Percentiles rank a stretch among this genome's conserved stretches.
Evolutionary conservation across 768 basidiomycete genomes (phyloP).

Genomic region (Guyanaporus albipodus): DNA sequence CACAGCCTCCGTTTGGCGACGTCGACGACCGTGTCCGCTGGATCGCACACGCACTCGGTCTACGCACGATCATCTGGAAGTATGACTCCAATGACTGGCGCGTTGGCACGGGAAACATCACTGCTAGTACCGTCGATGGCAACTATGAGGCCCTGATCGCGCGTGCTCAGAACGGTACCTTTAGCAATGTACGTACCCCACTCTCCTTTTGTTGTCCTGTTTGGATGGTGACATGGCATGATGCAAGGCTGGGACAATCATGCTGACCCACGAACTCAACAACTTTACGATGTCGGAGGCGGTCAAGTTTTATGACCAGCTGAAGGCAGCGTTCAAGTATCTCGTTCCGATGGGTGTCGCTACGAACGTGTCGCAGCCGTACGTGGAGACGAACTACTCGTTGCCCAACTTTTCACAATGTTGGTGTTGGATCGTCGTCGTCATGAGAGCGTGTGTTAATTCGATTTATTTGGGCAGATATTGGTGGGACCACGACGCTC

Average conservation of each 20-base stretch:
- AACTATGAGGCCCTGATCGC: conserved; percentile 55
- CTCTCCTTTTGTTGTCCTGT: background rate
- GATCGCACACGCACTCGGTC: conserved; percentile 61
- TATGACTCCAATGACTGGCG: conserved; percentile 75
- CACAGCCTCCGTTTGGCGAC: conserved; percentile 61
- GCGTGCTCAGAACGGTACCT: conserved; percentile 41
- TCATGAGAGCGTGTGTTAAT: background rate
- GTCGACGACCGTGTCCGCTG: conserved; percentile 74
- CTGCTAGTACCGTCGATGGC: conserved; percentile 42
- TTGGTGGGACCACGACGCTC: conserved; percentile 25
- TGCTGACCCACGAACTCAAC: conserved; percentile 57
- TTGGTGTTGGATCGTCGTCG: conserved; percentile 14
- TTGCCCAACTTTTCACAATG: conserved; percentile 45
- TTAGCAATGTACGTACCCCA: conserved; percentile 30
- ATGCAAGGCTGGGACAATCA: conserved; percentile 46
- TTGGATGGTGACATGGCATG: background rate
- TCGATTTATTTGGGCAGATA: no score
- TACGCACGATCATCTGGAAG: conserved; percentile 72
- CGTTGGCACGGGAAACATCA: conserved; percentile 44
- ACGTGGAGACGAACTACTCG: conserved; percentile 43
- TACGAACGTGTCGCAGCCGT: conserved; percentile 48
- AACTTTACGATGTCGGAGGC: conserved; percentile 62
- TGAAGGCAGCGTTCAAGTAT: conserved; percentile 43
- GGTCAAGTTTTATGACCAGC: conserved; percentile 43
- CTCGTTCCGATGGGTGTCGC: conserved; percentile 54